Conservation (phyloP, 2,329 filamentous ascomycete species). For the Aspergillus neotritici region DNA sequence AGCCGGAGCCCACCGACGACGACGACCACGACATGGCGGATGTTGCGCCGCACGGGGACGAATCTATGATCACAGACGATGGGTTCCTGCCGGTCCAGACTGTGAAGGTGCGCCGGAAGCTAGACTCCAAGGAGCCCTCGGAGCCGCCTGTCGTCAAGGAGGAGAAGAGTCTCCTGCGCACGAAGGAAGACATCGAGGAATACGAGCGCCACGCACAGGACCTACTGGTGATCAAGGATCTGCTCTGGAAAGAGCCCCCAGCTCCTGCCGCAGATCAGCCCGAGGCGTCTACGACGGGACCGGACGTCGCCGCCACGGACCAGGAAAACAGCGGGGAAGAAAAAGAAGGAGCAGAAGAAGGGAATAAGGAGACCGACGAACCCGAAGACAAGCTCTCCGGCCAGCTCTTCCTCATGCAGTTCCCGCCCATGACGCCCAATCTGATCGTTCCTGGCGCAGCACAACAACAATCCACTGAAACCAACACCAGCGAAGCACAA, state of each 20-base stretch:
- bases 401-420: constrained; percentile 58
- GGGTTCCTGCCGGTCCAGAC: constrained; percentile 30
- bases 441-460: constrained; percentile 37
- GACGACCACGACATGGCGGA: constrained; percentile 37
- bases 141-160: constrained; percentile 17
- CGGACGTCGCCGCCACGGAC: constrained; percentile 8
- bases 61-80: constrained; percentile 24
- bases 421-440: constrained; percentile 58
- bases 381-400: constrained; percentile 44
- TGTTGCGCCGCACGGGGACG: constrained; percentile 25
- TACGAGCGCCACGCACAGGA: constrained; percentile 39
- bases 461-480: background rate
- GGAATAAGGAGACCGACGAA: constrained; percentile 23
- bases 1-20: constrained; percentile 50
- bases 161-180: constrained; percentile 34
- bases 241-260: constrained; percentile 25
- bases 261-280: constrained; percentile 14
- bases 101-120: constrained; percentile 31
- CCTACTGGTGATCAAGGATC: constrained; percentile 35
- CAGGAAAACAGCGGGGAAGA: constrained; percentile 11
- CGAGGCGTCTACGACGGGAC: constrained; percentile 6
- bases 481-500: background rate
- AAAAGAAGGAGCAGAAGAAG: constrained; percentile 17
- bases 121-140: constrained; percentile 19
- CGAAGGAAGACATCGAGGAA: constrained; percentile 39